Base-by-base conservation (phyloP, 2,329 filamentous ascomycete genomes). In the Neopestalotiopsis clavispora region DNA sequence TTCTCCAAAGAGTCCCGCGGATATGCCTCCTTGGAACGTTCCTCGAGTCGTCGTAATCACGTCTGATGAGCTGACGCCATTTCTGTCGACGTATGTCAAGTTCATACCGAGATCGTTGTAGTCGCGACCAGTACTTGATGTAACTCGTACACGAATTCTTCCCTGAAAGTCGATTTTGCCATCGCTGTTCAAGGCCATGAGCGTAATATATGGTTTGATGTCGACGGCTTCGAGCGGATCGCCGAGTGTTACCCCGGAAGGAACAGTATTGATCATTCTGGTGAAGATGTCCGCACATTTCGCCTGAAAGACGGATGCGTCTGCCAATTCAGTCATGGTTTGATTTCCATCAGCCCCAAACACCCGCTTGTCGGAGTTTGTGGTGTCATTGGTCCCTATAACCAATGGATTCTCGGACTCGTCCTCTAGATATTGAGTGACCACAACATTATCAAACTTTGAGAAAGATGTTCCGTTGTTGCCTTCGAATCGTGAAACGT, bases 311-410 rank as follows among this genome's bases (percentile, higher is more conserved):
- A 75, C 75, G 5, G 71, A 71, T 2, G 79, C 72, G 58, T 81
- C 75, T 7, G 78, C 77, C 74, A 85, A 74, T 1, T 77, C 74
- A n/a, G 73, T 75, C 63, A 86, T 82, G 1, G 83, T 85, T 20
- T 75, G 77, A 74, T 84, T 84, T 1, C 75, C 77, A 70, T 86
- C 85, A 0, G 83, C 78, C 34, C 71, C 74, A 69, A 84, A 87
- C 28, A 86, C 80, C 3, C 78, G 77, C 67, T 75, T 76, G 69
- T 87, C 84, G 0, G 84, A 84, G 70, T 75, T 78, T 5, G 76
- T 73, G 1, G 79, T 80, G 3, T 76, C 73, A 67, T 84, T 82
- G 49, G 78, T 74, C 1, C 77, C 78, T 58, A 81, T 77, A 0
- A 83, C 79, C 28, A 87, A 75, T 1, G 83, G 81, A 72, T 86